Base-by-base conservation (phyloP, 495 filamentous ascomycete species). In the Chaetomium fimeti region DNA sequence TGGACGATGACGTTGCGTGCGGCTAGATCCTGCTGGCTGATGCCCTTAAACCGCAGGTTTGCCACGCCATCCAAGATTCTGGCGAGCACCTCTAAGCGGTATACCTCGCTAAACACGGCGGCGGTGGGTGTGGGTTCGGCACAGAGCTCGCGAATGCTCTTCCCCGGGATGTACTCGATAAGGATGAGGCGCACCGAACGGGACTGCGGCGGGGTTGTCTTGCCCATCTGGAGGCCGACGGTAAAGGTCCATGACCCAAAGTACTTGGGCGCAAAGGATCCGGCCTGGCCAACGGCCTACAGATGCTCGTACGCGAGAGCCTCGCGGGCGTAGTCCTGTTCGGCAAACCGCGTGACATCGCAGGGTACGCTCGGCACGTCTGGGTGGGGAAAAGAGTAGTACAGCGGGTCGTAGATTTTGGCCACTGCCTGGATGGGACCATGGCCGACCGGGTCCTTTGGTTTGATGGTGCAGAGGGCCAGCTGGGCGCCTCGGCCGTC, bases 401-500 rank as follows among this genome's bases (percentile, higher is more conserved):
- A 66, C 16, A 69, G 61, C 29, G 64, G 25, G 29, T 69, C 67
- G 29, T 45, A 69, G 49, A 69, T 69, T 40, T 69, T 69, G 1
- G 67, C 67, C 1, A 57, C 63, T 2, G 61, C 67, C 43, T 57
- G n/a, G 27, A 45, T 60, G 47, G 62, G 24, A 15, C 43, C 5
- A 9, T 4, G 57, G 38, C 12, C 36, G 32, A 15, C 42, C 2
- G 18, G 42, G n/a, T 1, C 47, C 47, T 49, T 49, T 49, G 60
- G 60, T 5, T 3, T 29, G 60, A 62, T 7, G 16, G 49, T 20
- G 60, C 49, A 62, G 51, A 62, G 12, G 20, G 36, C 60, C 16
- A 62, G n/a, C 51, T 62, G 60, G 18, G 60, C 32, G 49, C 60
- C 49, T 18, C 60, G 49, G 5, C 27, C 49, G 24, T 62, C 60